phyloP scores from a whole-genome alignment of 352 stramenopile species.

The Phytopythium cucurbitacearum region DNA sequence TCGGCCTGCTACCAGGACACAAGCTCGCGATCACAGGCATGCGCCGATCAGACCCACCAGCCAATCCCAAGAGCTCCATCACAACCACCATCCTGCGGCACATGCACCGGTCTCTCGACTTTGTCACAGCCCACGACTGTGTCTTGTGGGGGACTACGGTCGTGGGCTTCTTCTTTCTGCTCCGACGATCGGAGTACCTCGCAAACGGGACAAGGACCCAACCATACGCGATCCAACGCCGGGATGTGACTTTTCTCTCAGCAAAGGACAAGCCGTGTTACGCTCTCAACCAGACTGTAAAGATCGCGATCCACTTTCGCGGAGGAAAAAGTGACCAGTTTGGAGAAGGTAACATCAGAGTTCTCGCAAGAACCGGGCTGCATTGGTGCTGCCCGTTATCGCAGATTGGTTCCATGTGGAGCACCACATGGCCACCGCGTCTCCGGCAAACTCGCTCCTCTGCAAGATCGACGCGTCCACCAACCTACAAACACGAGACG shows the following conservation, averaged over 20 bases:
- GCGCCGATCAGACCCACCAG: conserved; percentile 10
- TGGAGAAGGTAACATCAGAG: neutral
- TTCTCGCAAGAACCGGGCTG: neutral
- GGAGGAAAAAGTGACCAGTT: conserved; percentile 8
- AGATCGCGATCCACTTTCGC: conserved; percentile 1
- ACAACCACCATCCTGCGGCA: conserved; percentile 9
- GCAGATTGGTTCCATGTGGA: conserved; percentile 3
- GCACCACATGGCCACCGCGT: conserved; percentile 1
- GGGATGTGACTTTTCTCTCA: conserved; percentile 1
- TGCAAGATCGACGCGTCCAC: conserved; percentile 2
- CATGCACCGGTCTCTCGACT: conserved; percentile 7
- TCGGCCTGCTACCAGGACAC: conserved; percentile 13
- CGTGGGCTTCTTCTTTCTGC: conserved; percentile 18
- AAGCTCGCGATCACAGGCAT: conserved; percentile 26
- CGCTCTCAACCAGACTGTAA: neutral
- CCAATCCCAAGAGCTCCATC: conserved; percentile 5
- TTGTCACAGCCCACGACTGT: conserved; percentile 11
- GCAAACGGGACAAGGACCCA: conserved; percentile 2
- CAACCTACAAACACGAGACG: conserved; percentile 4
- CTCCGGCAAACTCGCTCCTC: neutral
- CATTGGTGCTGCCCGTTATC: conserved; percentile 6
- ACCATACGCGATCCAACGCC: conserved; percentile 1
- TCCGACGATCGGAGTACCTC: conserved; percentile 15
- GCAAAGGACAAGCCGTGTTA: neutral
- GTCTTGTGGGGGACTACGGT: conserved; percentile 24